phyloP scores from a whole-genome alignment of 305 asterid genomes.

The Fraxinus nigra region DNA sequence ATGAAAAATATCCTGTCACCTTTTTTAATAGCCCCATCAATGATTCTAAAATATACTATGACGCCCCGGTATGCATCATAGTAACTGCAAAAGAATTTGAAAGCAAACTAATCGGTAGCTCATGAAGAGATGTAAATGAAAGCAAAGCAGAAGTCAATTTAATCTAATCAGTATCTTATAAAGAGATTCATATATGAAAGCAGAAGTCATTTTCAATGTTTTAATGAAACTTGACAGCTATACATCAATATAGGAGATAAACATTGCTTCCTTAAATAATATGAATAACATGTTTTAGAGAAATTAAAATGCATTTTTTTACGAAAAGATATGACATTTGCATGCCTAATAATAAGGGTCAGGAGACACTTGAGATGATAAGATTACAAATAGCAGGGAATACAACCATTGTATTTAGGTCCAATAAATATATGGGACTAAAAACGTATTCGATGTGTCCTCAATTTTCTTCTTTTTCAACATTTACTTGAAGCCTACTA shows the following conservation, averaged over 20 bases:
- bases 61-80: conserved; percentile 96
- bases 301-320: conserved; percentile 1
- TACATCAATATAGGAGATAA: neutral
- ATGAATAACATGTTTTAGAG: neutral
- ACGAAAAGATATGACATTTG: neutral
- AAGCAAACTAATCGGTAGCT: neutral
- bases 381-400: neutral
- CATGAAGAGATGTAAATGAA: too few relatives aligned
- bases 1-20: conserved; percentile 89
- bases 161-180: conserved; percentile 25
- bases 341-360: neutral
- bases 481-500: too few relatives aligned
- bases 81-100: conserved; percentile 54
- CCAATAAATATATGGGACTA: neutral
- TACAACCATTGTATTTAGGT: neutral
- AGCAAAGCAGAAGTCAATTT: too few relatives aligned
- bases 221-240: neutral
- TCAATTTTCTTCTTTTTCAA: too few relatives aligned
- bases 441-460: too few relatives aligned
- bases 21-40: conserved; percentile 82
- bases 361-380: neutral
- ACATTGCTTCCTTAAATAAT: neutral
- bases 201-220: neutral
- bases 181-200: conserved; percentile 13
- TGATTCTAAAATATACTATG: conserved; percentile 88